Base-by-base conservation (phyloP, 306 rosid genomes). In the Dryas octopetala region DNA sequence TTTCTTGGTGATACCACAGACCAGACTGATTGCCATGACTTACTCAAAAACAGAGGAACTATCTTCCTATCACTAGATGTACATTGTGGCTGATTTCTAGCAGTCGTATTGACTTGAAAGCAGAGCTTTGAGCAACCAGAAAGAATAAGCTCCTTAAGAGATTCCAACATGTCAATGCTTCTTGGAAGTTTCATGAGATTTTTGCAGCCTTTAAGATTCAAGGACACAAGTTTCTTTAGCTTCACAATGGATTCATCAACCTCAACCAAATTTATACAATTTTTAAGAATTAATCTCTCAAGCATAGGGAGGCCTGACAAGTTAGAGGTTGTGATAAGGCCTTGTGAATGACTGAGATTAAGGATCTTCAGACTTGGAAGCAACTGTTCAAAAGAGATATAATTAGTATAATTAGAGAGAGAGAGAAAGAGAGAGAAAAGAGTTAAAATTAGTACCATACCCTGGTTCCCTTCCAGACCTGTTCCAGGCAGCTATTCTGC, bases 121-220 rank as follows among this genome's bases (percentile, higher is more conserved):
- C 38, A 17, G 2, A 26, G 76, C 26, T 54, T 57, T 13, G 76
- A 71, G 54, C 76, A 71, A 48, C 76, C 76, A 7, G 53, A 40
- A 46, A 71, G 28, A 38, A 5, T 23, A 45, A 57, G 66, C n/a
- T 17, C 41, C 7, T 44, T 53, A 14, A 71, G 45, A 14, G 76
- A 57, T 58, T 46, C 6, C 7, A 11, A 45, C 3, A 41, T 66
- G 70, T 66, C 41, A 46, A 66, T 66, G 70, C 28, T 4, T 23
- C n/a, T 71, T 71, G 76, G 76, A 28, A 71, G 17, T 46, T 45
- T 53, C 6, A 9, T 38, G 26, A 71, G 76, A 44, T 71, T 71
- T 58, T 28, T 57, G 55, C 76, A 71, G 54, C 43, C 12, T 16
- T 58, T 8, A 5, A 71, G 17, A 48, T 71, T 19, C 23, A 19